A percentile compares a stretch with the other conserved stretches of the same genome.
These are phyloP conservation scores for Hypoxylon sp. DNA, from an alignment of 2,329 filamentous ascomycete genomes.

Conservation along the genomic window DNA sequence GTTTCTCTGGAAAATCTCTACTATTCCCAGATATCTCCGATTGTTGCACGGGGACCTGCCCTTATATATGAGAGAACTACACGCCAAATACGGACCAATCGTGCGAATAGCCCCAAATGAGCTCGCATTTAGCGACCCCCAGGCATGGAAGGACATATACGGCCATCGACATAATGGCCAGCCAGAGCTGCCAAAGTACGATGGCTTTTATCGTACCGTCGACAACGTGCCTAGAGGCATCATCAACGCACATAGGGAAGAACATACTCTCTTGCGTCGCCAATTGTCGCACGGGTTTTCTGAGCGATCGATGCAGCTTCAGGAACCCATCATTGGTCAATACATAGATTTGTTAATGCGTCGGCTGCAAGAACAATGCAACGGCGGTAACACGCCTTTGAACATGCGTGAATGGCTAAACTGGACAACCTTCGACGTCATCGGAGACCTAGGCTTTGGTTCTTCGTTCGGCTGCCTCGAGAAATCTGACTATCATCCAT, in stretches of 20 bases:
- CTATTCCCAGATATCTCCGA: constrained; percentile 15
- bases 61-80: constrained; percentile 47
- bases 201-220: constrained; percentile 47
- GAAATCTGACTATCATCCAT: constrained; percentile 42
- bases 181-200: constrained; percentile 50
- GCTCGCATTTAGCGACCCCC: constrained; percentile 57
- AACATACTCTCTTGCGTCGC: constrained; percentile 52
- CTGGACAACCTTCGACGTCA: constrained; percentile 45
- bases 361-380: constrained; percentile 46
- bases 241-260: constrained; percentile 51
- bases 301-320: constrained; percentile 56
- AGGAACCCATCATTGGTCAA: constrained; percentile 56
- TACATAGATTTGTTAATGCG: constrained; percentile 55
- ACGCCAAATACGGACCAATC: constrained; percentile 57
- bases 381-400: constrained; percentile 30
- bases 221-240: constrained; percentile 51
- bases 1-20: constrained; percentile 37
- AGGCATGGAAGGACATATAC: constrained; percentile 55
- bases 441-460: constrained; percentile 44
- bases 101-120: constrained; percentile 60
- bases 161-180: constrained; percentile 43
- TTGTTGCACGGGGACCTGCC: constrained; percentile 37
- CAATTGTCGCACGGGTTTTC: constrained; percentile 57
- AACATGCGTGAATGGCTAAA: constrained; percentile 47
- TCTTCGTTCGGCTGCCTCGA: constrained; percentile 44